phyloP scores from a whole-genome alignment of 768 basidiomycete species.

The Naganishia vaughanmartiniae region DNA sequence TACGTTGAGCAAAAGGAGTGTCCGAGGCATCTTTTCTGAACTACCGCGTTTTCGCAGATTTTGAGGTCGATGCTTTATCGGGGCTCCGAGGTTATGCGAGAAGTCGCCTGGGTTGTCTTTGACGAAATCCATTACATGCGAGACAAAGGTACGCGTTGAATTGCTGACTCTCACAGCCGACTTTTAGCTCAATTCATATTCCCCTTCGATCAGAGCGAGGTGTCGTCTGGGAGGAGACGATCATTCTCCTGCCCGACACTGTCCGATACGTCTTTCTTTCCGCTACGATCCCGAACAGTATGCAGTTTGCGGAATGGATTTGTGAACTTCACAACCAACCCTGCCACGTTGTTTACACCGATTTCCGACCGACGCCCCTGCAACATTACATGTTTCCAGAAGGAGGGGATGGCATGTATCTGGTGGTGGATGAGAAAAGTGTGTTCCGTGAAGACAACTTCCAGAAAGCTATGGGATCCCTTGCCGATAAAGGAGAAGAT shows the following conservation, averaged over 20 bases:
- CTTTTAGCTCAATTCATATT: neutral
- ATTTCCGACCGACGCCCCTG: conserved; percentile 95
- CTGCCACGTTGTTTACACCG: conserved; percentile 98
- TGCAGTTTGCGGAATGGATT: conserved; percentile 99
- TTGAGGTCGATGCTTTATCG: conserved; percentile 97
- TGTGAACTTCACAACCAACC: conserved; percentile 95
- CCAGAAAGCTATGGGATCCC: conserved; percentile 91
- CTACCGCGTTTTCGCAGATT: conserved; percentile 61
- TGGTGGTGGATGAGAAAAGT: conserved; percentile 98
- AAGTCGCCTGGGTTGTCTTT: conserved; percentile 99
- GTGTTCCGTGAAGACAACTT: conserved; percentile 98
- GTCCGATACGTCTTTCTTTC: conserved; percentile 98
- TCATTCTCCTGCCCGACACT: conserved; percentile 90
- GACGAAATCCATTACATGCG: conserved; percentile 99
- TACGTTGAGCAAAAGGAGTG: conserved; percentile 50
- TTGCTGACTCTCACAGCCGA: neutral
- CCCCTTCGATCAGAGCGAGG: conserved; percentile 67
- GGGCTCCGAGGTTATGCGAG: conserved; percentile 97
- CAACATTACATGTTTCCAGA: conserved; percentile 98
- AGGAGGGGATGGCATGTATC: conserved; percentile 92
- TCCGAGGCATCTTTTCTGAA: neutral
- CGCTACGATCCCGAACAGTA: conserved; percentile 97
- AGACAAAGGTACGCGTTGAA: conserved; percentile 55
- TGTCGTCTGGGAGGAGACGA: conserved; percentile 93
- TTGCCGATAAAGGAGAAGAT: conserved; percentile 85